Evolutionary conservation across 768 basidiomycete species (phyloP), one percentile per base, ranked within the genome.

Genomic region (Chalciporus chontae): DNA sequence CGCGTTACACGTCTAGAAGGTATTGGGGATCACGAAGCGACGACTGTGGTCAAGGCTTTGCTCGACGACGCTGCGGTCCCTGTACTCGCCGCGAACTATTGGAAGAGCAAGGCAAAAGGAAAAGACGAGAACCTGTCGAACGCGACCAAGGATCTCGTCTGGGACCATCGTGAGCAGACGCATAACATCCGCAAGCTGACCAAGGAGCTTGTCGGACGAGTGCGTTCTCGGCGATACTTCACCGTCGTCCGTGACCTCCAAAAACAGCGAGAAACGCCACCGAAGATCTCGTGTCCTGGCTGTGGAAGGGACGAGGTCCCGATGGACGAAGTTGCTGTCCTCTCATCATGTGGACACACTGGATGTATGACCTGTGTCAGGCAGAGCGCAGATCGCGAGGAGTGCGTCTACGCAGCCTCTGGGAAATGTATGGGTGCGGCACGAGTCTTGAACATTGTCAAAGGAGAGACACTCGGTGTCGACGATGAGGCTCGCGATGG

Each of bases 341-440:
- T 95, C 29, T 94, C 93, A 5, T 92, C 90, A 18, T 97, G 94
- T 56, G 94, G 94, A 8, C 94, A 97, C 64, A 84, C 81, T 61
- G 92, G 94, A 3, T 94, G 91, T 60, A 65, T 80, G 57, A 68
- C 74, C 3, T 94, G 91, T 61, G 87, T 96, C 55, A 77, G 72
- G 53, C 69, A 73, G 15, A 81, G 80, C 38, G 92, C 93, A 3
- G 83, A 84, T 53, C 78, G 75, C 43, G 89, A 93, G 63, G 84
- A 87, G 59, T 96, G 93, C 59, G 83, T 94, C 23, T 84, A 87
- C 57, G 80, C 82, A 19, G 75, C 74, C 5, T 77, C 79, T 3
- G 84, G 82, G 9, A 75, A 76, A 18, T 95, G 93, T 66, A 82
- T 78, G 61, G 90, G 90, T 9, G 84, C 87, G 1, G 91, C 90